These are phyloP conservation scores for Trichoderma polysporum DNA, from an alignment of 2,329 filamentous ascomycete species.

Conservation along the genomic window DNA sequence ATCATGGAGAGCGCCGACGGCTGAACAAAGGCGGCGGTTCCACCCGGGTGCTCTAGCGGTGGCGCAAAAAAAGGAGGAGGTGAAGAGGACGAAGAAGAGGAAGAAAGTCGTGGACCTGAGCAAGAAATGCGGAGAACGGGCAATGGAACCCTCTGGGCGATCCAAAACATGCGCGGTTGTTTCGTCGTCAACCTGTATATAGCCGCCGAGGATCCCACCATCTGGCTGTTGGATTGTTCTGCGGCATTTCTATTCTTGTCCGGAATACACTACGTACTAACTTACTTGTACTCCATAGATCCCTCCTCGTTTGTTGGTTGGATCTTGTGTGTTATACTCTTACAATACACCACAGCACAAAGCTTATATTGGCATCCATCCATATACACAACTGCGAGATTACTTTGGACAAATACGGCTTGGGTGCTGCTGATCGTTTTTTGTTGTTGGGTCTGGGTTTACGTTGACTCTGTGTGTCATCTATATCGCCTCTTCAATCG, in stretches of 20 bases:
- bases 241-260: conserved; percentile 16
- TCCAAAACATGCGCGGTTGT: conserved; percentile 17
- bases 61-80: not conserved
- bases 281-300: not conserved
- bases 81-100: not conserved
- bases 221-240: not conserved
- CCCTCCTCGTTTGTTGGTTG: not conserved
- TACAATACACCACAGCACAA: not conserved
- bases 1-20: not conserved
- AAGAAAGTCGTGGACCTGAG: not conserved
- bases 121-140: not conserved
- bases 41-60: not conserved
- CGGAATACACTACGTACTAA: not conserved
- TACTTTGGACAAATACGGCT: not conserved
- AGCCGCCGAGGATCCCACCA: conserved; percentile 13
- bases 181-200: conserved; percentile 17
- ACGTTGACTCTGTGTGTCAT: not conserved
- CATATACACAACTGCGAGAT: not conserved
- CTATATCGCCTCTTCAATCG: not conserved
- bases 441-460: not conserved
- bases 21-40: conserved; percentile 1
- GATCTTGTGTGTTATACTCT: not conserved
- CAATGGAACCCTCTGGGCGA: not conserved
- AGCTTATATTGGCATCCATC: not conserved
- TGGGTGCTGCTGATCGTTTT: not conserved